A percentile compares a stretch with the other conserved stretches of the same genome.
phyloP scores from a whole-genome alignment of 163 green algal species.

The Chlorella variabilis region DNA sequence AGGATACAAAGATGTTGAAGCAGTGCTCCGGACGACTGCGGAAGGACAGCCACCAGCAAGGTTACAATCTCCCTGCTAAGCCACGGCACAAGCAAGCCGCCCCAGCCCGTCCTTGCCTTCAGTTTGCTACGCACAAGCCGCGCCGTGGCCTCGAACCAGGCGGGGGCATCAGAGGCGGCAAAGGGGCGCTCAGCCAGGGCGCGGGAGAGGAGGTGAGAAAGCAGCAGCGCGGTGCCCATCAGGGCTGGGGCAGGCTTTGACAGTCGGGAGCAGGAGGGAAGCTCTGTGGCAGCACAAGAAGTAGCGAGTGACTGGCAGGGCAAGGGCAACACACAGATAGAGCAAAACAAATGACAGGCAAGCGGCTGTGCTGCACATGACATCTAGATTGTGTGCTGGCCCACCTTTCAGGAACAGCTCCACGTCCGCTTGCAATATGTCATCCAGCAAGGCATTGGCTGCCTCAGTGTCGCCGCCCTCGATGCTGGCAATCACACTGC shows the following conservation, averaged over 20 bases:
- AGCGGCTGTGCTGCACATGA: not conserved
- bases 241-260: not conserved
- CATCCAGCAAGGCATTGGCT: slow-evolving; percentile 7
- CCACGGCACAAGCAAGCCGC: too few species aligned
- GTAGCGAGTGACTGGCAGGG: not conserved
- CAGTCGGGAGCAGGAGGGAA: slow-evolving; percentile 1
- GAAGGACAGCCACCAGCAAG: too few species aligned
- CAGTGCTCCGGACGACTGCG: too few species aligned
- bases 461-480: slow-evolving; percentile 35
- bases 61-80: too few species aligned
- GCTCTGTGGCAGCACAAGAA: slow-evolving; percentile 5
- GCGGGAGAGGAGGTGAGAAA: slow-evolving; percentile 59
- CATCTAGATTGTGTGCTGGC: too few species aligned
- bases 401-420: slow-evolving; percentile 36
- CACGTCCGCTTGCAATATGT: slow-evolving; percentile 24
- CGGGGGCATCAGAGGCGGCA: slow-evolving; percentile 50
- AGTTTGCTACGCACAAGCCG: slow-evolving; percentile 19
- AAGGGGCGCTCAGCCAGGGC: slow-evolving; percentile 47
- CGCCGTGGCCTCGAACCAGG: slow-evolving; percentile 57
- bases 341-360: too few species aligned
- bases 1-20: too few species aligned
- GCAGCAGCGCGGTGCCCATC: slow-evolving; percentile 37
- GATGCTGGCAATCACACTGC: slow-evolving; percentile 43
- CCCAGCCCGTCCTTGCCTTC: too few species aligned
- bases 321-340: not conserved